Evolutionary conservation across 2,329 filamentous ascomycete species (phyloP).

Genomic region (Fusarium euwallaceae): DNA sequence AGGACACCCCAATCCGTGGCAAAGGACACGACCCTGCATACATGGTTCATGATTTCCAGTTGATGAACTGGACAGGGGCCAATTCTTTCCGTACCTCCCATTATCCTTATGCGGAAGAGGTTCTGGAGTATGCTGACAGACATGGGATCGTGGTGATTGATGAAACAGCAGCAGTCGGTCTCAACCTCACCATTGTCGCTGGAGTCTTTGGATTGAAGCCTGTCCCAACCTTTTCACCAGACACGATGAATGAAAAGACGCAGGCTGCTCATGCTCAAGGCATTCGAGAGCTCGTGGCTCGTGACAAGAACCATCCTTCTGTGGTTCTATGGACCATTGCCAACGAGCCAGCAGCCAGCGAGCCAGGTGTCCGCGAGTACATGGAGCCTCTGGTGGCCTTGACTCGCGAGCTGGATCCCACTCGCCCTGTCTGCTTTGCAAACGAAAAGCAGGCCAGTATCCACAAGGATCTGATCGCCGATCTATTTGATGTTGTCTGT

Average conservation of each 20-base stretch:
- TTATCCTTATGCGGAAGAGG: conserved; percentile 30
- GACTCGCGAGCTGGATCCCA: conserved; percentile 18
- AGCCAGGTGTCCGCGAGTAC: conserved; percentile 18
- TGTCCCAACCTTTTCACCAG: conserved; percentile 17
- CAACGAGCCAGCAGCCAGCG: conserved; percentile 26
- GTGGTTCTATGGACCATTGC: conserved; percentile 28
- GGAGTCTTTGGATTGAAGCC: conserved; percentile 12
- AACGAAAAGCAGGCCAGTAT: conserved; percentile 14
- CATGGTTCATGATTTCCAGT: conserved; percentile 29
- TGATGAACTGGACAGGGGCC: conserved; percentile 29
- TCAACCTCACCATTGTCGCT: conserved; percentile 21
- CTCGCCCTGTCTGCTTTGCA: conserved; percentile 19
- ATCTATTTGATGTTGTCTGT: conserved; percentile 27
- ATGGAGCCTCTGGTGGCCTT: conserved; percentile 19
- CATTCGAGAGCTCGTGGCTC: conserved; percentile 18
- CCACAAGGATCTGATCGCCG: conserved; percentile 15
- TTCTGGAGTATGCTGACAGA: conserved; percentile 27
- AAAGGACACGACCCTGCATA: conserved; percentile 24
- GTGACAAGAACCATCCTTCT: conserved; percentile 30
- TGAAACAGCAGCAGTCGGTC: conserved; percentile 24
- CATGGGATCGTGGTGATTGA: conserved; percentile 28
- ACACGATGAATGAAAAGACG: conserved; percentile 17
- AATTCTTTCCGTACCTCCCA: conserved; percentile 32
- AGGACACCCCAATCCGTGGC: conserved; percentile 24
- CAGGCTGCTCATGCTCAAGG: conserved; percentile 18